These are phyloP conservation scores for Trichosanthes cucumerina DNA, from an alignment of 306 rosid genomes.

Conservation along the genomic window DNA sequence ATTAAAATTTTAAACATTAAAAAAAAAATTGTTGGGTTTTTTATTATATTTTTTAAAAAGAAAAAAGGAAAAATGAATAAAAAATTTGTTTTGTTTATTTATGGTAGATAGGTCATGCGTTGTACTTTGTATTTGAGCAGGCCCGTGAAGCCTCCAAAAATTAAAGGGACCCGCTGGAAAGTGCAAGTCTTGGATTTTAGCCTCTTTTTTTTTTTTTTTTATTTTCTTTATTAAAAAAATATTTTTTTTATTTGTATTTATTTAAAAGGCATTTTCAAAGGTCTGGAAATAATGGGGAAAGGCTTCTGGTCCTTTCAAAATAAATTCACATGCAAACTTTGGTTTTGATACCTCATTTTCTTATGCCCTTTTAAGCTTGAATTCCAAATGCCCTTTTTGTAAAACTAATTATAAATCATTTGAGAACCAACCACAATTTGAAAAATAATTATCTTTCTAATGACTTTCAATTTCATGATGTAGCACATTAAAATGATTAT, in stretches of 20 bases:
- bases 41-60: neutral
- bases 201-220: neutral
- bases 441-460: too few species aligned
- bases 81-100: neutral
- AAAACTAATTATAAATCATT: neutral
- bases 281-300: neutral
- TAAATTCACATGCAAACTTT: constrained; percentile 3
- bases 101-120: neutral
- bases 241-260: neutral
- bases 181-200: neutral
- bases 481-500: too few species aligned
- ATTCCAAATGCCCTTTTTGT: neutral
- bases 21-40: neutral
- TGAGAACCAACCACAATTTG: neutral
- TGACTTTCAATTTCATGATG: too few species aligned
- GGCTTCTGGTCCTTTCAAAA: neutral
- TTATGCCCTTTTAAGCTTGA: neutral
- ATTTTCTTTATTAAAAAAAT: neutral
- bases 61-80: neutral
- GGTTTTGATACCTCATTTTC: neutral
- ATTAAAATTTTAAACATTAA: neutral
- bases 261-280: neutral
- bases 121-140: neutral
- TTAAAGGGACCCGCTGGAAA: neutral
- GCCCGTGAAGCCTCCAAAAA: constrained; percentile 5